phyloP scores from a whole-genome alignment of 495 filamentous ascomycete species.

The Beverwykella pulmonaria region DNA sequence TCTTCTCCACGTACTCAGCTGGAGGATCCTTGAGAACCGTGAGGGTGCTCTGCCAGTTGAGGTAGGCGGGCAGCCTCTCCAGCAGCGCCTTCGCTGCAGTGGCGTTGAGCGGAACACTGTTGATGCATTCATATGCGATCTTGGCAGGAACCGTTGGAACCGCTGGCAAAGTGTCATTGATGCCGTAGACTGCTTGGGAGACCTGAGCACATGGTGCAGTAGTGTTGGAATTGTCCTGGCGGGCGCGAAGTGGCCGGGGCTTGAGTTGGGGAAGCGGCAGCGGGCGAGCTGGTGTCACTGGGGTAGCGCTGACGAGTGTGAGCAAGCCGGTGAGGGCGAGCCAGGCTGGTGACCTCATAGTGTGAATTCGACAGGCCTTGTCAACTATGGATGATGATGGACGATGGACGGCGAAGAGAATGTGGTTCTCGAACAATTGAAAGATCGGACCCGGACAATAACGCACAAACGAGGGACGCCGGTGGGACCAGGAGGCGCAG shows the following conservation, averaged over 20 bases:
- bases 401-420: background rate
- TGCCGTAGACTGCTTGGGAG: constrained; percentile 14
- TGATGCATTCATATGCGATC: constrained; percentile 39
- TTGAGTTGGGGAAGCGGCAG: constrained; percentile 5
- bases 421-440: background rate
- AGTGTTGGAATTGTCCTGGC: constrained; percentile 4
- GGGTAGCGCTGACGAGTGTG: constrained; percentile 18
- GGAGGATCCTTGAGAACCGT: constrained; percentile 43
- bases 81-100: constrained; percentile 34
- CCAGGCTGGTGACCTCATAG: constrained; percentile 9
- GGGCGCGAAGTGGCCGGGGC: background rate
- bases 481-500: background rate
- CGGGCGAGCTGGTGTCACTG: constrained; percentile 11
- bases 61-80: constrained; percentile 35
- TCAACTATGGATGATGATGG: background rate
- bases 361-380: background rate
- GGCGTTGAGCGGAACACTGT: constrained; percentile 35
- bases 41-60: constrained; percentile 44
- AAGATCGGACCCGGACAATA: background rate
- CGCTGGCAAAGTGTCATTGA: background rate
- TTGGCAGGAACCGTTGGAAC: constrained; percentile 29
- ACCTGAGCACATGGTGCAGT: constrained; percentile 31
- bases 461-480: background rate
- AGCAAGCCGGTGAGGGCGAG: constrained; percentile 22
- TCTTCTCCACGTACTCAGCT: constrained; percentile 41